phyloP scores from a whole-genome alignment of 306 rosid species.

The Trifolium subterraneum region DNA sequence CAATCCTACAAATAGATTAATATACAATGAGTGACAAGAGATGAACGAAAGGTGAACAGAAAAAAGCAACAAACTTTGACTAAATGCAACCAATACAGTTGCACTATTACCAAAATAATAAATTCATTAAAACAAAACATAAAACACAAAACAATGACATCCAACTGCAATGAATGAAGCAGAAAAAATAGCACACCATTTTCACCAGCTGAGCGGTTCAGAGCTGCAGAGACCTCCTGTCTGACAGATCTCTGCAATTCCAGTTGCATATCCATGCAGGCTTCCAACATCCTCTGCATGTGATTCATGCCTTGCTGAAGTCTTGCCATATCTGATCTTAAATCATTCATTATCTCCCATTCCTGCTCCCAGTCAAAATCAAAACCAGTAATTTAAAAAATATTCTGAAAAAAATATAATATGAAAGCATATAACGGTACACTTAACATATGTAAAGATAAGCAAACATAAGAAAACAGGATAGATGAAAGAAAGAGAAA shows the following conservation, averaged over 20 bases:
- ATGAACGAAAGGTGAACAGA: conserved; percentile 7
- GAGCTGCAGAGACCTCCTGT: conserved; percentile 99
- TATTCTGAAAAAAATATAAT: conserved; percentile 9
- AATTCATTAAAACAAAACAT: conserved; percentile 31
- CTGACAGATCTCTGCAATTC: conserved; percentile 99
- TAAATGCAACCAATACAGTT: conserved; percentile 2
- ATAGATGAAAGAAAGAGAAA: conserved; percentile 6
- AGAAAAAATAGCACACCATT: conserved; percentile 56
- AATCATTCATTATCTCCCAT: conserved; percentile 96
- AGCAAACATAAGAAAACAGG: conserved; percentile 16
- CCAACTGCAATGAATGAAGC: not conserved
- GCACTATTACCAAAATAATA: conserved; percentile 23
- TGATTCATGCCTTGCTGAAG: conserved; percentile 99
- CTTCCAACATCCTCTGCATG: conserved; percentile 99
- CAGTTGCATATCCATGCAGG: conserved; percentile 99
- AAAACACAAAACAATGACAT: conserved; percentile 8
- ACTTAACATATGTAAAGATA: not conserved
- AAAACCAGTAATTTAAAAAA: conserved; percentile 35
- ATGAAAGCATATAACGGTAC: conserved; percentile 5
- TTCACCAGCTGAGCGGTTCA: conserved; percentile 87
- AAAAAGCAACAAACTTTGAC: conserved; percentile 13
- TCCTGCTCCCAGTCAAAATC: conserved; percentile 64
- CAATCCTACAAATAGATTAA: conserved; percentile 59
- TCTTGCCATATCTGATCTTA: conserved; percentile 93
- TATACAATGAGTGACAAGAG: conserved; percentile 13